phyloP scores from a whole-genome alignment of 2,329 filamentous ascomycete genomes.

The Coniochaeta sp. region DNA sequence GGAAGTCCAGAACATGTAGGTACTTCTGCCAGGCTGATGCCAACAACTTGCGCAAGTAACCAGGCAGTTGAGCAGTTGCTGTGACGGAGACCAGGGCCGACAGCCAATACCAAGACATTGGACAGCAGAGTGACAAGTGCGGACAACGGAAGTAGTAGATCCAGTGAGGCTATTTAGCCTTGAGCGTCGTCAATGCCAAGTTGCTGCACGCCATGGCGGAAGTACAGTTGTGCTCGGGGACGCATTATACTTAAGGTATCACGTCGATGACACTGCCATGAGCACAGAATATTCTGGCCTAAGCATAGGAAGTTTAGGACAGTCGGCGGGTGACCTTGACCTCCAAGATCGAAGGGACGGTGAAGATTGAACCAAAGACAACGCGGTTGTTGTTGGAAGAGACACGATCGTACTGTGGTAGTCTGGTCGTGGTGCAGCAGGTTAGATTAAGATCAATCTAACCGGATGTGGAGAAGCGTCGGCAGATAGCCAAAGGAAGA shows the following conservation, averaged over 20 bases:
- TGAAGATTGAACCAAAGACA: too few species aligned
- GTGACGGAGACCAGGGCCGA: background rate
- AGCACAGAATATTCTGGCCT: too few species aligned
- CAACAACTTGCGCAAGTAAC: background rate
- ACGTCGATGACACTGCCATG: too few species aligned
- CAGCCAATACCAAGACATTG: background rate
- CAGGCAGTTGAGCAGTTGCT: background rate
- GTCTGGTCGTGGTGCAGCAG: background rate
- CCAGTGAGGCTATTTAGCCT: background rate
- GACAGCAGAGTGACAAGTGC: background rate
- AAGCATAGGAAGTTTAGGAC: too few species aligned
- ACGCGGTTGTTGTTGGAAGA: too few species aligned
- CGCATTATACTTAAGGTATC: too few species aligned
- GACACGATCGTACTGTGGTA: too few species aligned
- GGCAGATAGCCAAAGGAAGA: background rate
- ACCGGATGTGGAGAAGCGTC: slow-evolving; percentile 1
- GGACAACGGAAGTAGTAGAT: background rate
- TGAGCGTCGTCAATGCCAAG: background rate
- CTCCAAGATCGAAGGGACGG: too few species aligned
- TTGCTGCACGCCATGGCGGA: background rate
- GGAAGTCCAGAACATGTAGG: background rate
- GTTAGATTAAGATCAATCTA: background rate
- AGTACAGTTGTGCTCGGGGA: too few species aligned
- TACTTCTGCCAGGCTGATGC: background rate
- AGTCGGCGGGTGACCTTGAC: too few species aligned